phyloP scores from a whole-genome alignment of 2,329 filamentous ascomycete species.

The Fusarium newnesense region DNA sequence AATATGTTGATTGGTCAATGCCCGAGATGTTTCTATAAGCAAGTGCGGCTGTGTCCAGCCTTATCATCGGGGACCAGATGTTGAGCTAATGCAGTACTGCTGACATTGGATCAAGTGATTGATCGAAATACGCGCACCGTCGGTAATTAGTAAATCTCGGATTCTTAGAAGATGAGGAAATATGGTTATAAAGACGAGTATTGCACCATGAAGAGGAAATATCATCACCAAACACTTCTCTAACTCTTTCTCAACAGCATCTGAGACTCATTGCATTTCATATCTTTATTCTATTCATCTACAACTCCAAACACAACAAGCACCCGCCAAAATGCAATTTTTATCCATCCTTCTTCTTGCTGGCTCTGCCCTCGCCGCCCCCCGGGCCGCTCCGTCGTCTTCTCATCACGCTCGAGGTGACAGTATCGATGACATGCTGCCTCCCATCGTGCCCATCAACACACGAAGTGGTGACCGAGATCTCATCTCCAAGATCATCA shows the following conservation, averaged over 20 bases:
- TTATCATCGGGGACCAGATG: background rate
- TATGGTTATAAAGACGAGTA: background rate
- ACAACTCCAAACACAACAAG: background rate
- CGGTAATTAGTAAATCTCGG: background rate
- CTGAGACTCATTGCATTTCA: rapidly evolving
- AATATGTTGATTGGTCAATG: background rate
- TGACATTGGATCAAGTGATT: background rate
- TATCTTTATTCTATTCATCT: background rate
- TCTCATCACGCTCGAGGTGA: background rate
- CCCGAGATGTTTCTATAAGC: background rate
- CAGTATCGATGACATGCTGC: constrained; percentile 16
- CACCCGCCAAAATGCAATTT: background rate
- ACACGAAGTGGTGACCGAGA: constrained; percentile 32
- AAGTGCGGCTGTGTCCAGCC: background rate
- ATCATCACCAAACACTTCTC: background rate
- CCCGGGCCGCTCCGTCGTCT: background rate
- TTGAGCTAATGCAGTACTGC: background rate
- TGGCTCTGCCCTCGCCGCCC: constrained; percentile 13
- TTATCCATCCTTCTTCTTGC: background rate
- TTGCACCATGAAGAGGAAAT: background rate
- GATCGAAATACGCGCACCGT: too few species aligned
- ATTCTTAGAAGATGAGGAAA: background rate
- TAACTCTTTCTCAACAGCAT: background rate
- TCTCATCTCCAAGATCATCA: constrained; percentile 46
- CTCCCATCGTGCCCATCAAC: constrained; percentile 22